These are phyloP conservation scores for Fragilariopsis cylindrus DNA, from an alignment of 108 stramenopile genomes.

Conservation along the genomic window DNA sequence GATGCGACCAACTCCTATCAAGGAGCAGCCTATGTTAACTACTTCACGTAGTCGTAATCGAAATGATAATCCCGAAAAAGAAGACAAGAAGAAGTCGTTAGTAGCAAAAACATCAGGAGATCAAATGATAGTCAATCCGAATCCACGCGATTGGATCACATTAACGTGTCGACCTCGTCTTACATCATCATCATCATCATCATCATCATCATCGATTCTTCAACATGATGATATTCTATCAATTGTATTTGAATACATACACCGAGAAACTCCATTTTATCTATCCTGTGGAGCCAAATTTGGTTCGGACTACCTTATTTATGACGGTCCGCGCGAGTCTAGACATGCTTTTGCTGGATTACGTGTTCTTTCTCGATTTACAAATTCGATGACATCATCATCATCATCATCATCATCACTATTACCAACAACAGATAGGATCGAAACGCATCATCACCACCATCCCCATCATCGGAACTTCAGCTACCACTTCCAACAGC, in stretches of 20 bases:
- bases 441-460: background rate
- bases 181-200: background rate
- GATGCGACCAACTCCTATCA: slow-evolving; percentile 41
- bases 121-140: background rate
- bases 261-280: slow-evolving; percentile 51
- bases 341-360: slow-evolving; percentile 91
- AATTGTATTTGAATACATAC: slow-evolving; percentile 53
- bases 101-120: background rate
- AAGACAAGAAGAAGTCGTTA: background rate
- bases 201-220: background rate
- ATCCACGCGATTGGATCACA: slow-evolving; percentile 2
- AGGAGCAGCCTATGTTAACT: slow-evolving; percentile 2
- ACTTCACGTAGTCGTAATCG: background rate
- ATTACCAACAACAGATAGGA: background rate
- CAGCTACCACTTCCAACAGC: slow-evolving; percentile 58
- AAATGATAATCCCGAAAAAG: background rate
- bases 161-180: slow-evolving; percentile 24
- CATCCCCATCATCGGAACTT: background rate
- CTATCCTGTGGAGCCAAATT: slow-evolving; percentile 85
- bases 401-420: background rate
- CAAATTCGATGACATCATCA: slow-evolving; percentile 7
- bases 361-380: slow-evolving; percentile 42
- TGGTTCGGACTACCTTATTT: slow-evolving; percentile 82
- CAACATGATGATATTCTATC: slow-evolving; percentile 26
- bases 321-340: slow-evolving; percentile 75